A percentile compares a stretch with the other conserved stretches of the same genome.
These are phyloP conservation scores for Amaranthus hypochondriacus DNA, from an alignment of 148 eudicot genomes.

Conservation along the genomic window DNA sequence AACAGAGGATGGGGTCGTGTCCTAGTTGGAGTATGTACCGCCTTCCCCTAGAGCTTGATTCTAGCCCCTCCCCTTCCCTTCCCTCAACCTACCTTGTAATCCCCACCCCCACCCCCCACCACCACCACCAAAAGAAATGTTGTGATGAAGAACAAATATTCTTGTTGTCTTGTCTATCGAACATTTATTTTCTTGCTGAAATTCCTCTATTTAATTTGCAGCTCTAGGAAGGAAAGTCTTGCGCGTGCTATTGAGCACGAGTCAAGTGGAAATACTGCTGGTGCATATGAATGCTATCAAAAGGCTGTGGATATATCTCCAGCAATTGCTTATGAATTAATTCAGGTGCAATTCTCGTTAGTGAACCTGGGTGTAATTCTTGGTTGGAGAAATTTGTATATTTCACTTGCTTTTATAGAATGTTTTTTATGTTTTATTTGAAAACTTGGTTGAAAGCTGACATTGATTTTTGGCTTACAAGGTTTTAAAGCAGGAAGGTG, in stretches of 20 bases:
- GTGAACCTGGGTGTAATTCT: background rate
- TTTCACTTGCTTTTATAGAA: background rate
- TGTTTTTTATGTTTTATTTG: background rate
- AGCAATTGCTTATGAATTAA: conserved; percentile 71
- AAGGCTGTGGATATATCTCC: conserved; percentile 97
- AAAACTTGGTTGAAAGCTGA: background rate
- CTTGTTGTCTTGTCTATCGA: background rate
- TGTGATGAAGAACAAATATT: no score
- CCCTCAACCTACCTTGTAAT: background rate
- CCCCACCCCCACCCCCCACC: no score
- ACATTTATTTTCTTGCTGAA: conserved; percentile 2
- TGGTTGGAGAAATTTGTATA: background rate
- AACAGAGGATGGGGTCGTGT: no score
- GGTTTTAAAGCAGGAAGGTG: conserved; percentile 79
- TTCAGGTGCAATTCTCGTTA: conserved; percentile 48
- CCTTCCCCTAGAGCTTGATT: no score
- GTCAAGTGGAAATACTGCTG: conserved; percentile 70
- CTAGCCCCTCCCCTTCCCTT: no score
- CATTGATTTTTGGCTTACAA: conserved; percentile 20
- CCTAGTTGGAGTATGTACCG: no score
- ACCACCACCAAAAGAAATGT: no score
- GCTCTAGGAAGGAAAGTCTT: conserved; percentile 89
- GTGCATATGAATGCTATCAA: conserved; percentile 91
- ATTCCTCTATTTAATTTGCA: conserved; percentile 24
- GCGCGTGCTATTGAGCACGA: conserved; percentile 92